These are phyloP conservation scores for Laburnicola sp. DNA, from an alignment of 2,329 filamentous ascomycete species.

Conservation along the genomic window DNA sequence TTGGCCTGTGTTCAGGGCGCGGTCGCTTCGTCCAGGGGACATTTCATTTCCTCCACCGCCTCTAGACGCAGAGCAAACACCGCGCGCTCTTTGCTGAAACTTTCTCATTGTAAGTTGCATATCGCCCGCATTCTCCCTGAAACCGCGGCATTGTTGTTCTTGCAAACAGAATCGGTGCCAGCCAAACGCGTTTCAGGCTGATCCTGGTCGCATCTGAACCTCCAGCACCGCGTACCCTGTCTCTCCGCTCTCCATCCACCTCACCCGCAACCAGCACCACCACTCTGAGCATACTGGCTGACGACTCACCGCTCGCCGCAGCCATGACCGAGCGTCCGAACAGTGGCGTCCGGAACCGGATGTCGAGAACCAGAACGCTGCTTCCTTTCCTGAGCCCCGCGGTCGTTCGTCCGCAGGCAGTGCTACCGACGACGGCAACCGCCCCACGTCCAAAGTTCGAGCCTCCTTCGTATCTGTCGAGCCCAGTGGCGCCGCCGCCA, in stretches of 20 bases:
- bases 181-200: slow-evolving; percentile 26
- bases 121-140: slow-evolving; percentile 17
- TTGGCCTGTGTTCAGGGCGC: slow-evolving; percentile 9
- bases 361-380: slow-evolving; percentile 50
- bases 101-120: slow-evolving; percentile 15
- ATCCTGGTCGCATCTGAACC: slow-evolving; percentile 22
- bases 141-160: slow-evolving; percentile 17
- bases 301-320: slow-evolving; percentile 35
- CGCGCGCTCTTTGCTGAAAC: not conserved
- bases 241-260: slow-evolving; percentile 3
- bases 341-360: slow-evolving; percentile 53
- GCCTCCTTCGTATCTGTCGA: slow-evolving; percentile 55
- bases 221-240: slow-evolving; percentile 20
- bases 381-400: slow-evolving; percentile 47
- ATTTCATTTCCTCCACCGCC: not conserved
- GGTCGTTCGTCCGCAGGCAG: slow-evolving; percentile 49
- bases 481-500: slow-evolving; percentile 20
- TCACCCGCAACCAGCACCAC: slow-evolving; percentile 14
- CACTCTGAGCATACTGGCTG: slow-evolving; percentile 28
- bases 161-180: slow-evolving; percentile 23
- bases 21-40: slow-evolving; percentile 12
- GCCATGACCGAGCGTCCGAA: slow-evolving; percentile 51
- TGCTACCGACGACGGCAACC: slow-evolving; percentile 33
- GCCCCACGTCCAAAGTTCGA: slow-evolving; percentile 50
- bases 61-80: slow-evolving; percentile 5